These are phyloP conservation scores for Nitzschia palea DNA, from an alignment of 108 stramenopile genomes.

Conservation along the genomic window DNA sequence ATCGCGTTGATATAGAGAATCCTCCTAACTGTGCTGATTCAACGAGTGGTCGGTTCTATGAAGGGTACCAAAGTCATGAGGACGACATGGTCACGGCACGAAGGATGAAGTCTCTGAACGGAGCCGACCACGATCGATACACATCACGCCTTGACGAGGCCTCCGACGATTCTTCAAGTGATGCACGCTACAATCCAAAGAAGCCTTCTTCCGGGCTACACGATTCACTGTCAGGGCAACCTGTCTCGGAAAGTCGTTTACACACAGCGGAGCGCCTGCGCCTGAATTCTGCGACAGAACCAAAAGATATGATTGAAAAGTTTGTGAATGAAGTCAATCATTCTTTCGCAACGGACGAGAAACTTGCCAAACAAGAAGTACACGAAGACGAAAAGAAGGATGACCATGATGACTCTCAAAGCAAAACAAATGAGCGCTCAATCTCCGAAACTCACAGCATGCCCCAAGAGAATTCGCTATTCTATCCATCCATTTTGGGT, in stretches of 20 bases:
- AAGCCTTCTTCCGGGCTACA: neutral
- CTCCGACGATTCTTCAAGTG: slow-evolving; percentile 4
- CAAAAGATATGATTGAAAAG: slow-evolving; percentile 29
- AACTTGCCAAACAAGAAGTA: neutral
- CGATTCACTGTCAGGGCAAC: neutral
- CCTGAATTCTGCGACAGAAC: slow-evolving; percentile 11
- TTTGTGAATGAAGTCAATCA: slow-evolving; percentile 30
- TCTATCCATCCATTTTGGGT: no score
- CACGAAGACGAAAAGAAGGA: neutral
- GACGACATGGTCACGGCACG: neutral
- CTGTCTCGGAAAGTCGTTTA: slow-evolving; percentile 18
- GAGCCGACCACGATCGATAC: neutral
- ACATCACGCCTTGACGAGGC: neutral
- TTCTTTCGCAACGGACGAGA: slow-evolving; percentile 6
- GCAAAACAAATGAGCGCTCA: no score
- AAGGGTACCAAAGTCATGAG: neutral
- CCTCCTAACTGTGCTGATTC: slow-evolving; percentile 2
- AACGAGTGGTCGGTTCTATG: neutral
- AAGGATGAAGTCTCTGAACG: neutral
- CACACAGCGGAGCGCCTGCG: slow-evolving; percentile 4
- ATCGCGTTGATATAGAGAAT: neutral
- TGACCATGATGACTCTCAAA: neutral
- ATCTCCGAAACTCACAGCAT: no score
- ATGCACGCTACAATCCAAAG: slow-evolving; percentile 10
- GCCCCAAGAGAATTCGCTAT: no score